Evolutionary conservation across 2,329 filamentous ascomycete species (phyloP), one percentile per base, ranked within the genome.

Genomic region (Ophiosphaerella herpotricha): DNA sequence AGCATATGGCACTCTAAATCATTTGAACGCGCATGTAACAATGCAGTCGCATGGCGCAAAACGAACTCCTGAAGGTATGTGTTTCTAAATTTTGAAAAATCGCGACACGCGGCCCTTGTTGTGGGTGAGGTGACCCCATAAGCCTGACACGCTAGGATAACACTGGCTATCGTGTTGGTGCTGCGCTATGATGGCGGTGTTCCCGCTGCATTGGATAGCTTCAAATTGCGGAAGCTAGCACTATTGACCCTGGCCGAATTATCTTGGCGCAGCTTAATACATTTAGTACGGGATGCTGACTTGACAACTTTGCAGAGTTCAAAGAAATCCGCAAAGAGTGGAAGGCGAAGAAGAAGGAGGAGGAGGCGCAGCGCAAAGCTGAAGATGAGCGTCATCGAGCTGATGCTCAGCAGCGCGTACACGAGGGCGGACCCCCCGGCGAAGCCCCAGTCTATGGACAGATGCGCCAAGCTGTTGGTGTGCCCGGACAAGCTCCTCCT

Each of bases 301-400:
- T 66, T 47, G 57, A 53, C 47, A 55, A 59, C 26, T 29, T 26
- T 35, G 38, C 69, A 97, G 94, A 97, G 75, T 97, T 99, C 79
- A 99, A 99, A 74, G 94, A 99, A 70, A 97, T 97, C 53, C 89
- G 94, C 57, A 97, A 97, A 72, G 93, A 97, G 71, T 99, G 94
- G 94, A 99, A 97, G 79, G 90, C 90, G 34, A 91, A 94, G 68
- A 97, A 97, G 85, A 99, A 99, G 90, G 94, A 97, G 74, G 93
- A 97, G 66, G 93, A 97, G 60, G 87, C 87, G 43, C 82, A 85
- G 64, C 89, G 92, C 68, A 97, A 97, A 80, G 89, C 88, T 11
- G 90, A 92, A 8, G 93, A 97, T 58, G 92, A 97, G 70, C 83
- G 87, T 58, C 82, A 86, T 55, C 89, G 92, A 48, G 86, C 86